These are phyloP conservation scores for Neurospora tetraspora DNA, from an alignment of 495 filamentous ascomycete species.

Conservation along the genomic window DNA sequence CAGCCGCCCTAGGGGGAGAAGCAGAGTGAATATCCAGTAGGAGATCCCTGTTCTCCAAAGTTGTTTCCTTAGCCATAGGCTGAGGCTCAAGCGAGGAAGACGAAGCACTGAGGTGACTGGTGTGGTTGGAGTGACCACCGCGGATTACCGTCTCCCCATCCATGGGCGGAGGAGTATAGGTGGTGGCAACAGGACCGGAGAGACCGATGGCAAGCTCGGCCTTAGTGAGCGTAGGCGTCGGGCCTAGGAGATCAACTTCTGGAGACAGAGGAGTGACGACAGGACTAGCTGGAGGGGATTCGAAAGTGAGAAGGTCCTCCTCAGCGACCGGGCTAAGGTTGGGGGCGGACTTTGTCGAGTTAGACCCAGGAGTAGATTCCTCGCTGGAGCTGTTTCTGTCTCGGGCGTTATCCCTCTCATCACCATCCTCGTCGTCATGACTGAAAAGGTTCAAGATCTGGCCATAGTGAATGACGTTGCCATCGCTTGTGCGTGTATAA, in stretches of 20 bases:
- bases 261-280: not conserved
- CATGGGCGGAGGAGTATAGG: not conserved
- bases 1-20: not conserved
- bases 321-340: not conserved
- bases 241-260: not conserved
- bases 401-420: not conserved
- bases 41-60: not conserved
- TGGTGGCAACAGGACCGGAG: not conserved
- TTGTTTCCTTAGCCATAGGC: not conserved
- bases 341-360: not conserved
- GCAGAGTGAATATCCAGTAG: not conserved
- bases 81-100: not conserved
- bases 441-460: constrained; percentile 23
- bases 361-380: not conserved
- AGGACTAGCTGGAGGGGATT: not conserved
- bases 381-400: not conserved
- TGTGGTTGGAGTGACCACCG: not conserved
- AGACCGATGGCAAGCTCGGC: not conserved
- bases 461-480: constrained; percentile 20
- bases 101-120: not conserved
- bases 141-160: not conserved
- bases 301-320: not conserved
- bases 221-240: not conserved
- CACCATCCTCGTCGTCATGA: constrained; percentile 17
- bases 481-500: constrained; percentile 15